These are phyloP conservation scores for Ricinus communis DNA, from an alignment of 345 rosid species.

Conservation along the genomic window DNA sequence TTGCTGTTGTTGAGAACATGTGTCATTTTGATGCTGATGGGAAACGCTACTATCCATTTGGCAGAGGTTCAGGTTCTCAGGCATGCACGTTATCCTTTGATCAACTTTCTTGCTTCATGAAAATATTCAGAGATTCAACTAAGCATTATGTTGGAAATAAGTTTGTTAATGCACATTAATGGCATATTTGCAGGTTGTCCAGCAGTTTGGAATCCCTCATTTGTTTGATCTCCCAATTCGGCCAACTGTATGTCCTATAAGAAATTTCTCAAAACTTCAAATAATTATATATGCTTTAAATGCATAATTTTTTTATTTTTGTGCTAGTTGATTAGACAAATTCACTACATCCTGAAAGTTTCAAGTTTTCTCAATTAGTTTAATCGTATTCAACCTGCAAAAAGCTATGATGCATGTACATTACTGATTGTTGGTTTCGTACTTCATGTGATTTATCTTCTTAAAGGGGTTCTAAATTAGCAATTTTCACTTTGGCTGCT, in stretches of 20 bases:
- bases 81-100: conserved; percentile 36
- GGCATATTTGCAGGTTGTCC: conserved; percentile 63
- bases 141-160: not conserved
- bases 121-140: conserved; percentile 1
- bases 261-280: conserved; percentile 8
- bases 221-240: conserved; percentile 94
- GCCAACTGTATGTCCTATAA: conserved; percentile 57
- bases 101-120: conserved; percentile 3
- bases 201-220: conserved; percentile 97
- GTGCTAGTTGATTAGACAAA: not conserved
- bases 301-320: not conserved
- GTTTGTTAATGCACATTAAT: conserved; percentile 9
- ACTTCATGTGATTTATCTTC: not conserved
- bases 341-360: not conserved
- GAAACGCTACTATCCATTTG: conserved; percentile 92
- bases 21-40: conserved; percentile 97
- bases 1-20: conserved; percentile 98
- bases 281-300: not conserved
- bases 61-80: conserved; percentile 97
- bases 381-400: not conserved
- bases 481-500: not conserved
- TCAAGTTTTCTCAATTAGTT: not conserved
- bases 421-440: not conserved
- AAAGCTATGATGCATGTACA: not conserved
- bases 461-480: not conserved